Percentiles rank a stretch among this genome's conserved stretches.
phyloP scores from a whole-genome alignment of 2,329 filamentous ascomycete species.

The Fusarium luffae region DNA sequence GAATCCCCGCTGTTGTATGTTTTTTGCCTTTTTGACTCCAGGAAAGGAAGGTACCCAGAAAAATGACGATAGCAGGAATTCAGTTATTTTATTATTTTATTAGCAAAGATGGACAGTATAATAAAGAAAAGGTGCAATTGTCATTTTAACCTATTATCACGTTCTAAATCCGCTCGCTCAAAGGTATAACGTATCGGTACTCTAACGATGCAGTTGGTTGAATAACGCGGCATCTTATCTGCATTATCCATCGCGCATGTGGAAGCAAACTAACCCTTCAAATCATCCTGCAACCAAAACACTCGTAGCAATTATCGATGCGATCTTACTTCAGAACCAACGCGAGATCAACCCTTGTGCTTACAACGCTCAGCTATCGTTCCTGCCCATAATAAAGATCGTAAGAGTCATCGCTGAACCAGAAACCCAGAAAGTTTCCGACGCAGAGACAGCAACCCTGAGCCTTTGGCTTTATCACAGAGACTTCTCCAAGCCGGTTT shows the following conservation, averaged over 20 bases:
- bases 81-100: too few relatives aligned
- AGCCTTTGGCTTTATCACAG: neutral
- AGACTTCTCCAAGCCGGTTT: neutral
- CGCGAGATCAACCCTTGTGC: neutral
- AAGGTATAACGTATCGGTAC: neutral
- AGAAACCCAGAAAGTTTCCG: neutral
- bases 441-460: neutral
- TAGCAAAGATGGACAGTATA: neutral
- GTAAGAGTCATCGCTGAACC: neutral
- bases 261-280: neutral
- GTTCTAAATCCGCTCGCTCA: neutral
- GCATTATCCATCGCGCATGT: too few relatives aligned
- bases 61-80: too few relatives aligned
- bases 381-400: neutral
- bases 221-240: neutral
- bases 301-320: neutral
- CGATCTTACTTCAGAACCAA: neutral
- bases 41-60: neutral
- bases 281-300: neutral
- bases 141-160: neutral
- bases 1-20: too few relatives aligned
- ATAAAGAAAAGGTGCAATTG: neutral
- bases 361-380: neutral
- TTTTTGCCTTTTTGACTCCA: rapidly evolving
- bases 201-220: neutral